Evolutionary conservation across 2,329 filamentous ascomycete species (phyloP).

Genomic region (Hypoxylon sp.): DNA sequence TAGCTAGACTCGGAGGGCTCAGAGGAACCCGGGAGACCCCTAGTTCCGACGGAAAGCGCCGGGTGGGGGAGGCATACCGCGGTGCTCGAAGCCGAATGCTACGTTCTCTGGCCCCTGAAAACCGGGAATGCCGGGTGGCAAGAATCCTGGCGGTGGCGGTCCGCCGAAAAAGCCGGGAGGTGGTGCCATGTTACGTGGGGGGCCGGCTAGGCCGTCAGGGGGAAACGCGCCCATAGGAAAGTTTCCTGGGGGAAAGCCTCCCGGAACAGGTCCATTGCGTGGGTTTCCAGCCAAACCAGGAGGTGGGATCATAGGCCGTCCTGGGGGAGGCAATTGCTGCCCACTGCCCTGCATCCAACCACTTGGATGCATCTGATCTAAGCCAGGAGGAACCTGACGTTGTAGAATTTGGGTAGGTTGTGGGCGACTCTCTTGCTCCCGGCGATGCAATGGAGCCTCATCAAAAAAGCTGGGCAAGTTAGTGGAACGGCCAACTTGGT

Average conservation of each 20-base stretch:
- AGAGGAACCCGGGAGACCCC: not conserved
- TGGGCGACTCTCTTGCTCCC: conserved; percentile 63
- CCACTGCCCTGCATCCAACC: conserved; percentile 63
- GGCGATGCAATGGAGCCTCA: conserved; percentile 64
- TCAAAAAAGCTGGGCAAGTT: conserved; percentile 68
- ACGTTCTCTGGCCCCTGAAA: conserved; percentile 70
- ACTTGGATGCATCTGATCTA: conserved; percentile 72
- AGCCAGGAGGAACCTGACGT: conserved; percentile 72
- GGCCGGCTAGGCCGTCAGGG: conserved; percentile 66
- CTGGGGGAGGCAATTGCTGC: conserved; percentile 62
- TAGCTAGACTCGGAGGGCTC: not conserved
- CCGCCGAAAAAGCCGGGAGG: conserved; percentile 72
- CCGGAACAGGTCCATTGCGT: conserved; percentile 67
- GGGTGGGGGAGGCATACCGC: conserved; percentile 68
- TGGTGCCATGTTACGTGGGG: conserved; percentile 63
- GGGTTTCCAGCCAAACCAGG: conserved; percentile 67
- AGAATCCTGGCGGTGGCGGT: conserved; percentile 62
- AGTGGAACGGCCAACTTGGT: conserved; percentile 53
- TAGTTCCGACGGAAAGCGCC: conserved; percentile 60
- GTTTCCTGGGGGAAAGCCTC: conserved; percentile 72
- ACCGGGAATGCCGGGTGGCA: conserved; percentile 69
- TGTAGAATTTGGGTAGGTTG: conserved; percentile 76
- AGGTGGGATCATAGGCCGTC: conserved; percentile 72
- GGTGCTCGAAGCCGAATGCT: conserved; percentile 69
- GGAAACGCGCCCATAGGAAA: conserved; percentile 68